Base-by-base conservation (phyloP, 1,284 basidiomycete species). In the Naganishia cerealis region DNA sequence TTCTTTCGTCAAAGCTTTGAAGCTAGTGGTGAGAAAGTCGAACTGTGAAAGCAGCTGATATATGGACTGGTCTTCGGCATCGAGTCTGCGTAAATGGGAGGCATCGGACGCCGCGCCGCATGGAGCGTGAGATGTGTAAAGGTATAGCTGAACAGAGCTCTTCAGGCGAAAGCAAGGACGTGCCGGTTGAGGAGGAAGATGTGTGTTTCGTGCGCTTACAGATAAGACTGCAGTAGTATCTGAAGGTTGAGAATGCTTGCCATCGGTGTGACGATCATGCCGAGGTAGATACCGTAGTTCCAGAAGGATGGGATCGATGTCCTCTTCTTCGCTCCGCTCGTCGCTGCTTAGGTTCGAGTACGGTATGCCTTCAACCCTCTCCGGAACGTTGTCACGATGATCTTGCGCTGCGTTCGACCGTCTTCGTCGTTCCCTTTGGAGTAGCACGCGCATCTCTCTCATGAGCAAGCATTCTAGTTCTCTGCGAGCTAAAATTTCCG, bases 51-150 rank as follows among this genome's bases (percentile, higher is more conserved):
- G 36, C 13, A 42, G 54, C 13, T 39, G 40, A 13, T 38, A 26
- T 33, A 69, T 65, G 2, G 46, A 3, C 9, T 26, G 15, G 26
- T 71, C 70, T 57, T 71, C 70, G 13, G 43, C 52, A 48, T 71
- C 67, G 2, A 71, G 62, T n/a, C 70, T 56, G 15, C 58, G 61
- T 16, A 68, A 29, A 42, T 71, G 70, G 4, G 70, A 62, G 12
- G 62, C 67, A 42, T 66, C 54, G 3, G 66, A 65, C 2, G 70
- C 70, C 13, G 66, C 38, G 43, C 70, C 70, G 57, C 70, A 71
- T 36, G 70, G 70, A 21, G 63, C 66, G 24, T 71, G 70, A 16
- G 61, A 65, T 16, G 70, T 66, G 40, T 71, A 71, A 8, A 71
- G 67, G 6, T 57, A 54, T 3, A 71, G 50, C 7, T 66, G 33